Evolutionary conservation across 352 stramenopile species (phyloP), one percentile per base, ranked within the genome.

Genomic region (Nothophytophthora sp.): DNA sequence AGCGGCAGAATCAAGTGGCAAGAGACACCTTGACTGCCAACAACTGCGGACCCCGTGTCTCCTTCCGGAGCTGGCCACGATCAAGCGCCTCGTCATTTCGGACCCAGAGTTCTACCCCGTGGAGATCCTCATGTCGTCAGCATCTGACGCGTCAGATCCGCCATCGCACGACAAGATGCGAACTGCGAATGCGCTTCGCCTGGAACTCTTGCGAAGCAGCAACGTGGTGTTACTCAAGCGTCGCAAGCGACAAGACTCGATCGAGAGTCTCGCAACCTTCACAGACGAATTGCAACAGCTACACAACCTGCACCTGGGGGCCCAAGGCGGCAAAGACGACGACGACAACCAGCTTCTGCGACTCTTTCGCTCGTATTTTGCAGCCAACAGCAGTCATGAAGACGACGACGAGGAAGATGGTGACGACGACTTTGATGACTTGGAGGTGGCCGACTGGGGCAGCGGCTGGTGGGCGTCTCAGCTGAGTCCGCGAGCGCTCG

Each of bases 171-270:
- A 28, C 24, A 49, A 36, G 29, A 42, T 39, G 29, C 62, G 40
- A 35, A 80, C 76, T 24, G 81, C 79, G 0, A 92, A 92, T 32
- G 62, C 67, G 1, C 39, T 82, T 22, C 79, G 80, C 1, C 52
- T 87, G n/a, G 51, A 85, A 33, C 56, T 88, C 3, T 52, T 92
- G 24, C 63, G 67, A 16, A 67, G 71, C 15, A 76, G 70, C 12
- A 88, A 83, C 40, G 62, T 73, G 29, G 71, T 92, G 24, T 68
- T 90, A 40, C 51, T 92, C 7, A 85, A 92, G 51, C 63, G 66
- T 11, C 70, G 70, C 7, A 62, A 74, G 23, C 60, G 24, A 4
- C 62, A 53, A 41, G 34, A 57, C n/a, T 35, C n/a, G n/a, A n/a
- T 50, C 4, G 42, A 41, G 16, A 13, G 22, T 0, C 58, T 74